Evolutionary conservation across 2,329 filamentous ascomycete genomes (phyloP).

Genomic region (Bipolaris cookei): DNA sequence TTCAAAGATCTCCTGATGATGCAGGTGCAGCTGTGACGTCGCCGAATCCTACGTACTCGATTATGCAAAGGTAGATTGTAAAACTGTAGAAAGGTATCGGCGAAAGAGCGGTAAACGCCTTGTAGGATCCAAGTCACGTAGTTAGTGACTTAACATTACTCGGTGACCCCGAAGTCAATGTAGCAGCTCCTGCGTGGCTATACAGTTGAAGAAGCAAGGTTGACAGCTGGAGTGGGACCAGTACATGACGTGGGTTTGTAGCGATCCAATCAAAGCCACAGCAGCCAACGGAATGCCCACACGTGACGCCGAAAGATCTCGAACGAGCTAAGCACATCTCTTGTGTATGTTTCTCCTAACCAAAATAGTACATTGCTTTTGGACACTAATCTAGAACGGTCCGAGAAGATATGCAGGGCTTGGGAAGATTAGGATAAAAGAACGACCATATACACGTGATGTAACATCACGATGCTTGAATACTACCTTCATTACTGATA

Average conservation of each 20-base stretch:
- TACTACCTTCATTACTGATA: too few species aligned
- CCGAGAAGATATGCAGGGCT: not conserved
- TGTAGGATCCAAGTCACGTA: not conserved
- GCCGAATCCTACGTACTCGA: not conserved
- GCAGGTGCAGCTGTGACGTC: not conserved
- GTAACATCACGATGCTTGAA: too few species aligned
- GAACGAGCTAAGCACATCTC: not conserved
- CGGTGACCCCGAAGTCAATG: not conserved
- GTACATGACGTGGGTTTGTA: not conserved
- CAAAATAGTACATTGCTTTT: not conserved
- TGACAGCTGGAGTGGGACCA: not conserved
- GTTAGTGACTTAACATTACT: not conserved
- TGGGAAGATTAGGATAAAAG: not conserved
- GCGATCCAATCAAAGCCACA: not conserved
- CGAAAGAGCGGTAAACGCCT: slow-evolving; percentile 10
- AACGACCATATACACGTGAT: too few species aligned
- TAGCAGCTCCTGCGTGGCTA: not conserved
- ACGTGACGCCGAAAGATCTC: not conserved
- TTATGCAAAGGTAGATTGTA: not conserved
- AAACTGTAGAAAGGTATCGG: too few species aligned
- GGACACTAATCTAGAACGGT: too few species aligned
- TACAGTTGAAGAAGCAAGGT: not conserved
- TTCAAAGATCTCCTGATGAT: slow-evolving; percentile 2
- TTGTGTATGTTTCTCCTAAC: not conserved
- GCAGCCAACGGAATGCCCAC: not conserved